Evolutionary conservation across 306 rosid species (phyloP), one percentile per base, ranked within the genome.

Genomic region (Glycine soja): DNA sequence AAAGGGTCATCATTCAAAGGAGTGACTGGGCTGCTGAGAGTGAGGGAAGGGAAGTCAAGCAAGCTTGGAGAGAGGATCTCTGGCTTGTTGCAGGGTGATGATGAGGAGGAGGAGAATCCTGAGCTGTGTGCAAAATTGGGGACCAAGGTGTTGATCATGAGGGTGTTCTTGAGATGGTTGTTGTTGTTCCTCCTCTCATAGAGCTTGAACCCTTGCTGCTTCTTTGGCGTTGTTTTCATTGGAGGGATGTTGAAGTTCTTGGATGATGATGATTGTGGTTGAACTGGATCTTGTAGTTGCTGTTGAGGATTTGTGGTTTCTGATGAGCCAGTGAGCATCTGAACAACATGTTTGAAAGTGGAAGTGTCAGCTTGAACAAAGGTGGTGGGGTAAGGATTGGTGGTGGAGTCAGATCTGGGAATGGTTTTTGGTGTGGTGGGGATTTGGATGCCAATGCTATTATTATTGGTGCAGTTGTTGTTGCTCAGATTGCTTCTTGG

Each of bases 361-460:
- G 97, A 81, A 47, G 97, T 81, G 85, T 94, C 95, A 1, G 98
- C 98, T 69, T 94, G 98, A 6, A 94, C 97, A 76, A 92, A 94
- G 36, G 98, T 94, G 0, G 98, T 94, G 15, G 97, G 95, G 65
- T 94, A 90, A 10, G 97, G 95, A 32, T 85, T 89, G 63, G 92
- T 90, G 63, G 30, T 24, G 30, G 92, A 75, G 61, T 94, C 98
- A 89, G 98, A 92, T 94, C 98, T 92, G 84, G 97, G 94, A 2
- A 87, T 82, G 74, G 83, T 79, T 18, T 83, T 91, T 46, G 88
- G 86, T 13, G 90, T 83, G 30, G 90, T 83, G 43, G 87, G 84
- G 72, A 77, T 82, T 84, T 85, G 93, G 83, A 53, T 75, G 6
- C 75, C 80, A 62, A 57, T 85, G 53, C 54, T 81, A 68, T 48